Evolutionary conservation across 2,329 filamentous ascomycete species (phyloP), one percentile per base, ranked within the genome.

Genomic region (Cladosporium sp.): DNA sequence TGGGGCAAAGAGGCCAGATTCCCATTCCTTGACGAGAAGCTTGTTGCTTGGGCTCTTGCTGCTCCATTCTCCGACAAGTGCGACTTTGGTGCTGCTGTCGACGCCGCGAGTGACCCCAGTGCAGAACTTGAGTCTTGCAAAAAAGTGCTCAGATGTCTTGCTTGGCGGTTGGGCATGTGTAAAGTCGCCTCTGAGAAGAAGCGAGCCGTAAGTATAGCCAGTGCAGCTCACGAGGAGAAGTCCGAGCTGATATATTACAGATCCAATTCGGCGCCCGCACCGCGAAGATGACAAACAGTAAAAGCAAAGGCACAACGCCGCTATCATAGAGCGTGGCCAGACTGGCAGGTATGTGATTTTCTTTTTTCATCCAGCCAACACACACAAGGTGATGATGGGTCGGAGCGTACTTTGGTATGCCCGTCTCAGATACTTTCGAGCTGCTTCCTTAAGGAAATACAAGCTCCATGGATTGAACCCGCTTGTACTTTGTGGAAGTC

Each of bases 1-100:
- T 98, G 93, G 91, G 88, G 91, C 16, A 89, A 89, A 67, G 95
- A 99, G 78, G 91, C 91, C 34, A 86, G 95, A 39, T 97, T 96
- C 74, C 95, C 96, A 0, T 99, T 87, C 73, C 84, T 99, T 0
- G 95, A 98, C 67, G 95, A 99, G 77, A 82, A 86, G 2, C 85
- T 99, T 53, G 88, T 97, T n/a, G 83, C 83, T 28, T 95, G 93
- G 87, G 91, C 91, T 7, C 85, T 98, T 28, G 82, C 82, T 51
- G 82, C 84, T 26, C 90, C 92, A 0, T 89, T 94, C 0, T 91
- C 87, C 85, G 87, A 91, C 66, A 98, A 98, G 76, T 97, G 93
- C 72, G 92, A 94, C 54, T 98, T 97, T 76, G 76, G 76, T 5
- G 74, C 76, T 39, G 69, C 53, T 63, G 69, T 68, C 43, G 70